A percentile compares a stretch with the other conserved stretches of the same genome.
These are phyloP conservation scores for Atractiella rhizophila DNA, from an alignment of 768 basidiomycete genomes.

Conservation along the genomic window DNA sequence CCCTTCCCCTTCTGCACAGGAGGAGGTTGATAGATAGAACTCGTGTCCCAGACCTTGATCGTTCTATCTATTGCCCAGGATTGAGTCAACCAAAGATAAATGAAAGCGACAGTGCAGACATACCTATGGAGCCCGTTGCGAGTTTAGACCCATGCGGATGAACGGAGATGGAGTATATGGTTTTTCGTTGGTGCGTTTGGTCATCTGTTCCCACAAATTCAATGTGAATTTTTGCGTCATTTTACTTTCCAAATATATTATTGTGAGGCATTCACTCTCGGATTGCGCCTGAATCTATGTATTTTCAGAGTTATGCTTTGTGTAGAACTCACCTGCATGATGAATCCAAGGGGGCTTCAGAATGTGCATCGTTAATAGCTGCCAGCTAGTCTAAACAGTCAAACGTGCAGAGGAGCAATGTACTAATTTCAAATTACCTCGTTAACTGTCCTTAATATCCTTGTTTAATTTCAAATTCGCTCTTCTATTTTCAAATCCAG, in stretches of 20 bases:
- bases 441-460: too few species aligned
- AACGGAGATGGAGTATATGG: conserved; percentile 78
- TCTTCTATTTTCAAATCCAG: too few species aligned
- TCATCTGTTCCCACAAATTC: too few species aligned
- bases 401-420: too few species aligned
- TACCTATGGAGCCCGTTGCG: conserved; percentile 70
- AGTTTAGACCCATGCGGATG: conserved; percentile 88
- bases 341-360: background rate
- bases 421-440: too few species aligned
- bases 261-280: too few species aligned
- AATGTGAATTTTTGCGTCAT: too few species aligned
- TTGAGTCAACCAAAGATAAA: background rate
- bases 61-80: conserved; percentile 31
- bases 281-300: too few species aligned
- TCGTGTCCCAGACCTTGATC: conserved; percentile 90
- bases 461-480: too few species aligned
- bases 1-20: conserved; percentile 38
- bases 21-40: conserved; percentile 84
- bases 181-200: conserved; percentile 21
- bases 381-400: too few species aligned
- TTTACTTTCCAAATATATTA: too few species aligned
- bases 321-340: background rate
- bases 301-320: too few species aligned
- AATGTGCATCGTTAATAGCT: background rate
- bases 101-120: conserved; percentile 4